phyloP scores from a whole-genome alignment of 2,329 filamentous ascomycete species.

The Pestalotiopsis sp. region DNA sequence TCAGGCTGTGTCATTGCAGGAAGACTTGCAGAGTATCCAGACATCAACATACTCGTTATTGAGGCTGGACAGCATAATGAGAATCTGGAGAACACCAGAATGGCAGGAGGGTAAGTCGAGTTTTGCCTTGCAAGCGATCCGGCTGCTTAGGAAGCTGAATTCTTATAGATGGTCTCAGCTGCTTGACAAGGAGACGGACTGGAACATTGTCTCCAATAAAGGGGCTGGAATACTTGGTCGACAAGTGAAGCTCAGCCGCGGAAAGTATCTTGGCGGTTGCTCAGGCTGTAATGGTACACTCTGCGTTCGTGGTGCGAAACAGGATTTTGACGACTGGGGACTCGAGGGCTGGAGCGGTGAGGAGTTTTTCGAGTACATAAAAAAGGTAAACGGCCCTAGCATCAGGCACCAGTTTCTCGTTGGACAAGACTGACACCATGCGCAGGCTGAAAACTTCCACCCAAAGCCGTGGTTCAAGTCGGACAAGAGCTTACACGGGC shows the following conservation, averaged over 20 bases:
- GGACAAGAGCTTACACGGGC: conserved; percentile 49
- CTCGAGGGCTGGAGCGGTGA: conserved; percentile 44
- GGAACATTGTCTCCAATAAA: conserved; percentile 9
- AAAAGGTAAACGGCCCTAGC: conserved; percentile 41
- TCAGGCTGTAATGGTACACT: conserved; percentile 11
- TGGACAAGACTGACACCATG: background rate
- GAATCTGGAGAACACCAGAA: conserved; percentile 50
- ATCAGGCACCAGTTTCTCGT: background rate
- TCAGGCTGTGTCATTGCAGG: conserved; percentile 39
- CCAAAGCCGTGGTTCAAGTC: conserved; percentile 59
- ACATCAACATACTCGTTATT: conserved; percentile 34
- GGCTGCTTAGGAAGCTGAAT: background rate
- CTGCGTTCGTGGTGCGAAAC: conserved; percentile 10
- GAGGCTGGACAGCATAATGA: conserved; percentile 42
- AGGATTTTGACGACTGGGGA: conserved; percentile 9
- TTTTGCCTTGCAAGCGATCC: background rate
- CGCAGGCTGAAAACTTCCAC: conserved; percentile 58
- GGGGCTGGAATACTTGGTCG: conserved; percentile 5
- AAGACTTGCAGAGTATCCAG: conserved; percentile 37
- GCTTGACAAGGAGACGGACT: conserved; percentile 9
- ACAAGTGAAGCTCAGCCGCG: conserved; percentile 9
- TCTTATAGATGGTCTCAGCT: background rate
- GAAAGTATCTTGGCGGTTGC: conserved; percentile 11
- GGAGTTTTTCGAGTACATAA: conserved; percentile 59
- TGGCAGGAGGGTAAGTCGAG: conserved; percentile 47